These are phyloP conservation scores for Pseudocercospora crystallina DNA, from an alignment of 2,329 filamentous ascomycete species.

Conservation along the genomic window DNA sequence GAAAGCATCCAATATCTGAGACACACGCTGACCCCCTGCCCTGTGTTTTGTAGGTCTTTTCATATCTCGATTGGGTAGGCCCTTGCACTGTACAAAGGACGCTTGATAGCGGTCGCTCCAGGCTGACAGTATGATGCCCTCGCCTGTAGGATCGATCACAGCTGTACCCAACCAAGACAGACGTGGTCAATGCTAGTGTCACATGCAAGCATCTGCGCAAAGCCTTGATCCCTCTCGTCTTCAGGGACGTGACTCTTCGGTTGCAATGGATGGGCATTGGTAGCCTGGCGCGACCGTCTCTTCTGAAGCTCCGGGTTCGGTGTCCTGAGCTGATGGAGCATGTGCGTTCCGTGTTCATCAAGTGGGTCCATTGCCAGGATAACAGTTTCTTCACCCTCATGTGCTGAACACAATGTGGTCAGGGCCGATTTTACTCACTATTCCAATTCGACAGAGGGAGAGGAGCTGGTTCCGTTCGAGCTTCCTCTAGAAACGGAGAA, in stretches of 20 bases:
- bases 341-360: slow-evolving; percentile 21
- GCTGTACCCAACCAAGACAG: slow-evolving; percentile 12
- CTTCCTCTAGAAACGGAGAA: no score
- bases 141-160: neutral
- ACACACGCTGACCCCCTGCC: no score
- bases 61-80: slow-evolving; percentile 21
- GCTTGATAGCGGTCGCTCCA: no score
- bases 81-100: no score
- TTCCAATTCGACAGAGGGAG: no score
- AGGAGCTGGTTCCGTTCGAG: no score
- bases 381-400: neutral
- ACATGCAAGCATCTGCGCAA: slow-evolving; percentile 20
- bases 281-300: slow-evolving; percentile 12
- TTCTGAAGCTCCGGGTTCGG: slow-evolving; percentile 15
- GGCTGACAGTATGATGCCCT: no score
- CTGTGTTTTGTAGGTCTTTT: no score
- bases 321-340: slow-evolving; percentile 21
- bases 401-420: neutral
- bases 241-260: slow-evolving; percentile 21
- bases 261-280: slow-evolving; percentile 20
- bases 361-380: neutral
- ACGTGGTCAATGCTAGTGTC: slow-evolving; percentile 16
- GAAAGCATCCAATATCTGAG: no score
- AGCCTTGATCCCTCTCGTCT: slow-evolving; percentile 17
- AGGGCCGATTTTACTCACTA: neutral